Evolutionary conservation across 208 protist species (phyloP), one percentile per base, ranked within the genome.

Genomic region (Crithidia sp.): DNA sequence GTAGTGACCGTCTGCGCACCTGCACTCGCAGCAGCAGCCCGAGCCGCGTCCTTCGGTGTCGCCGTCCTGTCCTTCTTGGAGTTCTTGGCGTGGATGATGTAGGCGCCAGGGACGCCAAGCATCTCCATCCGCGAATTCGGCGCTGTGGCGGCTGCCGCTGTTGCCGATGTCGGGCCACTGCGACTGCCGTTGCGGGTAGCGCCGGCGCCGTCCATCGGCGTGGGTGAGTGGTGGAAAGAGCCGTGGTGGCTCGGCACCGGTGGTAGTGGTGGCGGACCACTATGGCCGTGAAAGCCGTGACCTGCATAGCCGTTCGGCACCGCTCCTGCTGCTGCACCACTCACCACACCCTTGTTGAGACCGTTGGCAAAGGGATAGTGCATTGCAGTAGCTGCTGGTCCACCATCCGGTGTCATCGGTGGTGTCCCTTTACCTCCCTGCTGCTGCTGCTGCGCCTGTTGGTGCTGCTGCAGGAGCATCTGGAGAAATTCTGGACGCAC

Each of bases 381-480:
- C 45, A 49, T 49, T 2, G 12, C 12, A 13, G 7, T 49, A 28
- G 28, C 28, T 28, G 28, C 28, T 28, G 28, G 28, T 28, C 28
- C 28, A 28, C 28, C 28, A 28, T 28, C 28, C n/a, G 43, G 2
- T 49, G 41, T 12, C n/a, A n/a, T 41, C 39, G 43, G 16, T 65
- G 45, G 19, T 65, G 60, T 37, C 40, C 44, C 28, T 59, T 2
- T 5, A 55, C 12, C 16, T 55, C 50, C 10, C 19, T 28, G 57
- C 36, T 2, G 62, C 47, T 54, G 62, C 49, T 70, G 53, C 52
- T 67, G 65, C 40, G 44, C 16, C 39, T 37, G 50, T 57, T 81
- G 67, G 17, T 78, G 62, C 59, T 83, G 79, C 62, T 84, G 74
- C 43, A 83, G 60, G 37, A 74, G 61, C 57, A 71, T 71, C 60